Base-by-base conservation (phyloP, 192 early-diverging fungal genomes). In the Endogone sp. region DNA sequence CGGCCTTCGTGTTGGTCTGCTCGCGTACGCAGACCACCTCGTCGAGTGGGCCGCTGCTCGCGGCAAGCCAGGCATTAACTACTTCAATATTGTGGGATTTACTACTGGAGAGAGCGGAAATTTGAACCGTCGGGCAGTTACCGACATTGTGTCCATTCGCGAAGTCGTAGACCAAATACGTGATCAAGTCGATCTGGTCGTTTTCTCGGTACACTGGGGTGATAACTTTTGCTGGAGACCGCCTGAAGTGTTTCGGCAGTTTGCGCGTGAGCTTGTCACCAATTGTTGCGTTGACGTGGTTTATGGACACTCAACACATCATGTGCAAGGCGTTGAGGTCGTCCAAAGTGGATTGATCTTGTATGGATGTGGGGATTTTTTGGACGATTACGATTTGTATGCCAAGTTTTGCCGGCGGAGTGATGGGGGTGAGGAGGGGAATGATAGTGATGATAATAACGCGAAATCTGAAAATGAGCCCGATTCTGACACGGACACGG, bases 1-100 rank as follows among this genome's bases (percentile, higher is more conserved):
- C n/a, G 55, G 55, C n/a, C 55, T 56, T 11, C 55, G 55, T 13
- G n/a, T 56, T 11, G 11, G 11, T n/a, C 11, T 56, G n/a, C n/a
- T 56, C n/a, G 55, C 55, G 11, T 56, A 56, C n/a, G 55, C 55
- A n/a, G 55, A 56, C n/a, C 55, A 56, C n/a, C 55, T 56, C n/a
- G 55, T n/a, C 55, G 55, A 56, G 55, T 56, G 55, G 55, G 55
- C 55, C 11, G 55, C 55, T 13, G 11, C 11, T n/a, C 55, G 11
- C n/a, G 55, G 55, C 11, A 11, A 56, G n/a, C 55, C 55, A n/a
- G 55, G 55, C 55, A 56, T 56, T n/a, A 56, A 56, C n/a, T 56
- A 56, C 55, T 56, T 56, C n/a, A n/a, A 56, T 56, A n/a, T 56
- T 11, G 55, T 13, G 11, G 11, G n/a, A 13, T 56, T 56, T n/a